Conservation (phyloP, 2,329 filamentous ascomycete genomes). For the Pseudogymnoascus sp. region DNA sequence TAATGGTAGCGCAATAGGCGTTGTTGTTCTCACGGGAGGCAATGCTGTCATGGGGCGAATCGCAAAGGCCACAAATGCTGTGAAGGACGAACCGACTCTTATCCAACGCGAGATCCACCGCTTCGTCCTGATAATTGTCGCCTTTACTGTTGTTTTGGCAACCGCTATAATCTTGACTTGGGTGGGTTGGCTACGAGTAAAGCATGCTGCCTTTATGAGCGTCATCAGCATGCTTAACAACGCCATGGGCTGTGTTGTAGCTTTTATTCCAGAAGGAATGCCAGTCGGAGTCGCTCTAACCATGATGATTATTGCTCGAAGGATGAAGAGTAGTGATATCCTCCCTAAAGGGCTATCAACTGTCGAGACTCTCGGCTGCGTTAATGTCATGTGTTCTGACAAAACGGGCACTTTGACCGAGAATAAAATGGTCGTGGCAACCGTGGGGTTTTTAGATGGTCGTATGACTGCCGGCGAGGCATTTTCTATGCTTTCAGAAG, state of each 20-base stretch:
- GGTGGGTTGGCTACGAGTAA: slow-evolving; percentile 34
- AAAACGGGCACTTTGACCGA: slow-evolving; percentile 64
- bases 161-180: slow-evolving; percentile 40
- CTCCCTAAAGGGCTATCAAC: slow-evolving; percentile 72
- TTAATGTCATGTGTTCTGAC: slow-evolving; percentile 65
- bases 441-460: slow-evolving; percentile 18
- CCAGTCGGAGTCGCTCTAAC: slow-evolving; percentile 61
- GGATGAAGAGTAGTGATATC: slow-evolving; percentile 67
- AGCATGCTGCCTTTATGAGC: slow-evolving; percentile 34
- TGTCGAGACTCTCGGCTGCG: slow-evolving; percentile 63
- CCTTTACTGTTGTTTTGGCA: slow-evolving; percentile 34
- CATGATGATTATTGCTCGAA: slow-evolving; percentile 64
- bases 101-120: slow-evolving; percentile 38
- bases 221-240: slow-evolving; percentile 39
- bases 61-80: slow-evolving; percentile 42
- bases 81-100: slow-evolving; percentile 29
- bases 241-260: slow-evolving; percentile 47
- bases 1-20: slow-evolving; percentile 81
- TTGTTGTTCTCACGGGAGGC: slow-evolving; percentile 79
- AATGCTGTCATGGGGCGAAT: slow-evolving; percentile 62
- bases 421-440: slow-evolving; percentile 39
- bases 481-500: slow-evolving; percentile 16
- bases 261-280: slow-evolving; percentile 66
- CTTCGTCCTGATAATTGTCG: slow-evolving; percentile 39
- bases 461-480: slow-evolving; percentile 31